Evolutionary conservation across 1,139 yeast genomes (phyloP), one percentile per base, ranked within the genome.

Genomic region (Ogataea hybrid): DNA sequence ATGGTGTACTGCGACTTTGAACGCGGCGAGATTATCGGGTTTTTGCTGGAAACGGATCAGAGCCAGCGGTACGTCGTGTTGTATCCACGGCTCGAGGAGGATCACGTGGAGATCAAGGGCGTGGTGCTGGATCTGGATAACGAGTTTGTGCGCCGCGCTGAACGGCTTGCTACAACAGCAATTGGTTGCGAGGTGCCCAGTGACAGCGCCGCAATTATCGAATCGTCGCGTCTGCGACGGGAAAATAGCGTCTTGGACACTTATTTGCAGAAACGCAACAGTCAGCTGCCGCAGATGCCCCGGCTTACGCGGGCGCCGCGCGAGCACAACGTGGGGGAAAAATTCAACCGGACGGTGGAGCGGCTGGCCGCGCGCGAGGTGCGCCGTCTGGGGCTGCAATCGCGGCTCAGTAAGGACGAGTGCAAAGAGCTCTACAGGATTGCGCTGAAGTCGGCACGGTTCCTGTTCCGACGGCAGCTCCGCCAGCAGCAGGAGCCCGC

Each of bases 341-440:
- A 31, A 14, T 50, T 46, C 35, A 44, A 44, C 28, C 39, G 46
- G 16, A 35, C 39, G 10, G 23, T 56, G 12, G 57, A 58, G 28
- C 42, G 49, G 15, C 43, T 51, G 18, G 44, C 60, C 9, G 36
- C 51, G 28, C 48, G 56, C 18, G 61, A 58, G 36, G 49, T 60
- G 30, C 38, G 57, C 11, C 39, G 56, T 16, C 37, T 56, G 27
- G 42, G 43, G 21, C 18, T 50, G 7, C 41, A 40, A 21, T 28
- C 46, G 9, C 46, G 35, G 17, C 32, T 51, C 11, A 17, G 49
- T 12, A 49, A 49, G 15, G 48, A 49, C 8, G 61, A 58, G 7
- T 53, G 49, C 39, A 50, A 50, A 35, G 53, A 52, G 9, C 39
- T 60, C 2, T 52, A 52, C 33, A 38, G 48, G 7, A 46, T 55